These are phyloP conservation scores for Pseudonitzschia multiseries DNA, from an alignment of 108 stramenopile species.

Conservation along the genomic window DNA sequence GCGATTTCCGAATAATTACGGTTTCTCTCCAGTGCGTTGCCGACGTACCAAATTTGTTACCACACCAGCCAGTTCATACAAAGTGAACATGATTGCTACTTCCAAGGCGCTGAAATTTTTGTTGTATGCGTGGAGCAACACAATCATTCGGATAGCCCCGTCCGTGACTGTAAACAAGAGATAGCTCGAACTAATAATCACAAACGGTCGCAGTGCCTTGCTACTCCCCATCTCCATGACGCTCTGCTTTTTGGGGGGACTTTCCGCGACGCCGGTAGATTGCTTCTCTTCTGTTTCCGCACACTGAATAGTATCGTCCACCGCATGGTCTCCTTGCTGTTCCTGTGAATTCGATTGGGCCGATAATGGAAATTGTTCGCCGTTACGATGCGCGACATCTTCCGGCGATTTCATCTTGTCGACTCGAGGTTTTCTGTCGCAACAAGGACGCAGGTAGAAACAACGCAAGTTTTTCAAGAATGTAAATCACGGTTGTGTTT, in stretches of 20 bases:
- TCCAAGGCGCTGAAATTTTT: slow-evolving; percentile 87
- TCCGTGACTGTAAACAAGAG: slow-evolving; percentile 93
- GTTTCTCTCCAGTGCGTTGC: background rate
- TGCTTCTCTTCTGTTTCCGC: background rate
- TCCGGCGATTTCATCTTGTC: background rate
- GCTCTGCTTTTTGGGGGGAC: slow-evolving; percentile 8
- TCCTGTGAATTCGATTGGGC: no score
- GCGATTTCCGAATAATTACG: background rate
- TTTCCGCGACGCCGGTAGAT: background rate
- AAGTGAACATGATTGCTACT: slow-evolving; percentile 92
- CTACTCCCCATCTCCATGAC: slow-evolving; percentile 42
- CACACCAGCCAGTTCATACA: slow-evolving; percentile 93
- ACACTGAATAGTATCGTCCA: background rate
- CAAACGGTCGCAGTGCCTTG: slow-evolving; percentile 80
- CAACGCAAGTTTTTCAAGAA: background rate
- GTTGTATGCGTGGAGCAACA: slow-evolving; percentile 91
- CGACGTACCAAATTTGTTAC: slow-evolving; percentile 81
- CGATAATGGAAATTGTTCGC: no score
- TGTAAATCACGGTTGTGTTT: no score
- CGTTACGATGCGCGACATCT: no score
- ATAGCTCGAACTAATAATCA: slow-evolving; percentile 87
- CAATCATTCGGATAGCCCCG: slow-evolving; percentile 94
- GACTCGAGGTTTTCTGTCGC: background rate
- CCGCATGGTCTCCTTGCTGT: background rate
- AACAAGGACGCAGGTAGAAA: background rate